These are phyloP conservation scores for Ogataea minuta DNA, from an alignment of 805 yeast genomes.

Conservation along the genomic window DNA sequence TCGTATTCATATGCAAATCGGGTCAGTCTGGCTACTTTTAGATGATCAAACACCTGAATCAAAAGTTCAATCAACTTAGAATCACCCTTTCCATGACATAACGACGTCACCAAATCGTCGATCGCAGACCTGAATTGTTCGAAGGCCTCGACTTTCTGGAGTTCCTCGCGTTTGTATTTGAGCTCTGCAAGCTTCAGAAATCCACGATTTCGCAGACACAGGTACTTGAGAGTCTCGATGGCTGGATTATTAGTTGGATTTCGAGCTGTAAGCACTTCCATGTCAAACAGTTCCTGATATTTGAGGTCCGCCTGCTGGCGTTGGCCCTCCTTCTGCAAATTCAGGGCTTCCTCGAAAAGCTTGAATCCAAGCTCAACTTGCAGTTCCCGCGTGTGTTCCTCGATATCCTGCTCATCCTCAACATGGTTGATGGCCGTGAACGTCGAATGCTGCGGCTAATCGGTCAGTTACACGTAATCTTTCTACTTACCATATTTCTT, in stretches of 20 bases:
- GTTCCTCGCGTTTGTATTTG: constrained; percentile 27
- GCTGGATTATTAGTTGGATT: constrained; percentile 53
- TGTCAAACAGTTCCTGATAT: constrained; percentile 62
- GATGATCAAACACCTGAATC: constrained; percentile 48
- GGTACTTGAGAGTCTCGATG: constrained; percentile 68
- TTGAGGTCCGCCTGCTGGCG: constrained; percentile 48
- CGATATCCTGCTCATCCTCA: constrained; percentile 77
- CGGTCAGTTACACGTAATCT: background rate
- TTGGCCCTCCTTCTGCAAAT: constrained; percentile 50
- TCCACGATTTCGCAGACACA: constrained; percentile 81
- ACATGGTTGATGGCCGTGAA: constrained; percentile 78
- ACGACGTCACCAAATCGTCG: constrained; percentile 63
- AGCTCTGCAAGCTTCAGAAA: constrained; percentile 54
- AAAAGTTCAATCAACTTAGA: constrained; percentile 49
- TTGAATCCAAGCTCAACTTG: constrained; percentile 86
- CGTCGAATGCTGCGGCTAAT: constrained; percentile 43
- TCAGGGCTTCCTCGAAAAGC: constrained; percentile 68
- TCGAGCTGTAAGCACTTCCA: constrained; percentile 59
- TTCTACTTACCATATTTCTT: constrained; percentile 7
- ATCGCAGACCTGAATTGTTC: constrained; percentile 34
- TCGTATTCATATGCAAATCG: constrained; percentile 61
- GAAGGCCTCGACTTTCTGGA: constrained; percentile 24
- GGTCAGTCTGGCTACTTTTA: constrained; percentile 48
- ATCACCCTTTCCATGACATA: constrained; percentile 69
- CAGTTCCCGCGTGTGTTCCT: constrained; percentile 87